Evolutionary conservation across 305 asterid species (phyloP).

Genomic region (Fraxinus nigra): DNA sequence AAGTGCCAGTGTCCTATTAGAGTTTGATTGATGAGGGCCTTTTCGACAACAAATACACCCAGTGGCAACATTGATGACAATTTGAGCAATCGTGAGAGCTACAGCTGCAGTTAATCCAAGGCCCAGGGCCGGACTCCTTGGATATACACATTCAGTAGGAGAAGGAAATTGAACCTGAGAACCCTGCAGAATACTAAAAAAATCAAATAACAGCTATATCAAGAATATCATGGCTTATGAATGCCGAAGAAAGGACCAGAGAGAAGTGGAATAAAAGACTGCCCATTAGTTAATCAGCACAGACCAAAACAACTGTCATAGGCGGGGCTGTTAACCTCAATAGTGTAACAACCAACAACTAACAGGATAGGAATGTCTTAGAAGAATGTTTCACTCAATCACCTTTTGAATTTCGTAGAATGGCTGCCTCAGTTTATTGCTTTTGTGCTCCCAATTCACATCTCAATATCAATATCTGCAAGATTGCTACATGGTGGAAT

Average conservation of each 20-base stretch:
- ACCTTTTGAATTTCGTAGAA: not conserved
- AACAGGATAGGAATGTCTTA: not conserved
- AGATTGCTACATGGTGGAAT: not conserved
- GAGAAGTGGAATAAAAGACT: not conserved
- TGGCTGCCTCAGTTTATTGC: not conserved
- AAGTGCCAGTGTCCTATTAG: conserved; percentile 64
- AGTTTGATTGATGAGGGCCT: conserved; percentile 51
- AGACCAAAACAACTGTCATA: not conserved
- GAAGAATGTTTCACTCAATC: not conserved
- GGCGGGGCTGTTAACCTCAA: not conserved
- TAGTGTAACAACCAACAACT: not conserved
- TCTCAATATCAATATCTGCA: not conserved
- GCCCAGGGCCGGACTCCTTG: conserved; percentile 72
- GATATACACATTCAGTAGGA: conserved; percentile 66
- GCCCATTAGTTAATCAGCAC: not conserved
- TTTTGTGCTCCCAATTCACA: not conserved
- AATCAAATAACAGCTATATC: conserved; percentile 1
- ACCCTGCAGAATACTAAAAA: conserved; percentile 38
- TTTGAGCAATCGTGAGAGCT: conserved; percentile 69
- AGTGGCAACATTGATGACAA: conserved; percentile 58
- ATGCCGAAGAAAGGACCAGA: not conserved
- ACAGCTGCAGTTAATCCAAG: conserved; percentile 72
- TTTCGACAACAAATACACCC: conserved; percentile 76
- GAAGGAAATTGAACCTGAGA: conserved; percentile 57
- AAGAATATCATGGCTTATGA: not conserved